A percentile compares a stretch with the other conserved stretches of the same genome.
Conservation (phyloP, 1,284 basidiomycete genomes). For the Tylopilus sp. region DNA sequence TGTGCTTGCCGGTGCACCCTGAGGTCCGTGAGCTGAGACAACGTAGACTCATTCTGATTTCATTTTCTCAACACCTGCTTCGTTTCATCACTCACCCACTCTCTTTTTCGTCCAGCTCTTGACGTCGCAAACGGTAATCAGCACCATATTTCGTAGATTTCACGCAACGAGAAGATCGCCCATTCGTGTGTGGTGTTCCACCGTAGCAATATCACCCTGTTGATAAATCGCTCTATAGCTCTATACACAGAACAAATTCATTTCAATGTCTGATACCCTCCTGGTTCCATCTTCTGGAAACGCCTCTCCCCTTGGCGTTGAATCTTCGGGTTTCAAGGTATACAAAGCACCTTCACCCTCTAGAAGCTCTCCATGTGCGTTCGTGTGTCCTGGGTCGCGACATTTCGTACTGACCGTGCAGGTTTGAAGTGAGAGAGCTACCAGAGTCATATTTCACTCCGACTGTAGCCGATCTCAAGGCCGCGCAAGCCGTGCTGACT, state of each 20-base stretch:
- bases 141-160: constrained; percentile 4
- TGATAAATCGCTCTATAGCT: constrained; percentile 16
- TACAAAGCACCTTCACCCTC: constrained; percentile 41
- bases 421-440: constrained; percentile 38
- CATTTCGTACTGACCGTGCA: constrained; percentile 6
- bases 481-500: constrained; percentile 61
- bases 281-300: constrained; percentile 2
- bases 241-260: constrained; percentile 12
- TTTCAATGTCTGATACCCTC: constrained; percentile 29
- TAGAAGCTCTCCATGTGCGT: constrained; percentile 23
- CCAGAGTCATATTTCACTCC: constrained; percentile 76
- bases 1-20: constrained; percentile 68
- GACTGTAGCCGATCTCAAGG: constrained; percentile 69
- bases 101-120: constrained; percentile 2
- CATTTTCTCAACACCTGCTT: constrained; percentile 3
- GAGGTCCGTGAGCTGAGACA: constrained; percentile 69
- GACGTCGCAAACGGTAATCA: background rate
- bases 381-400: constrained; percentile 9
- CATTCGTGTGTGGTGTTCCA: constrained; percentile 1
- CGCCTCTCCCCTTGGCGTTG: background rate
- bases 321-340: constrained; percentile 40
- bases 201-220: constrained; percentile 17
- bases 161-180: constrained; percentile 6
- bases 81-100: constrained; percentile 13
- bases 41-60: constrained; percentile 43